These are phyloP conservation scores for Osmanthus fragrans DNA, from an alignment of 257 asterid genomes.

Conservation along the genomic window DNA sequence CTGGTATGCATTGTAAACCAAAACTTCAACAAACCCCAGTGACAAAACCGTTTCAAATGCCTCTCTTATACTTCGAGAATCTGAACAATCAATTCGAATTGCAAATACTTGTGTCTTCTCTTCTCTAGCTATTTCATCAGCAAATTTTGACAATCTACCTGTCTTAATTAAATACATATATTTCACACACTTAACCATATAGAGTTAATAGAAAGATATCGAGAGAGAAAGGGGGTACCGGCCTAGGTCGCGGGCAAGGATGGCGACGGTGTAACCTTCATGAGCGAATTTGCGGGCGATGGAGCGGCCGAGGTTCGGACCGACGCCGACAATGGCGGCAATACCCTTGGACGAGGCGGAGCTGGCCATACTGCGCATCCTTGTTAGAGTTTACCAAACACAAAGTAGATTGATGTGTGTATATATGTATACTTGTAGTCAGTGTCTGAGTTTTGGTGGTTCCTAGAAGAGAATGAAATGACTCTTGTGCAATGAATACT, in stretches of 20 bases:
- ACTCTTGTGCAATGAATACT: neutral
- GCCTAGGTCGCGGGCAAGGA: constrained; percentile 80
- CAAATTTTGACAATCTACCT: constrained; percentile 68
- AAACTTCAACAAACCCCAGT: constrained; percentile 73
- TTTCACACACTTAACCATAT: neutral
- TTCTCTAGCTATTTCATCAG: constrained; percentile 83
- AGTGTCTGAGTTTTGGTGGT: neutral
- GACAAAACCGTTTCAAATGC: constrained; percentile 86
- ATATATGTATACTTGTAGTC: neutral
- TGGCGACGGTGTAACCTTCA: constrained; percentile 90
- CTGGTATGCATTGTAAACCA: constrained; percentile 77
- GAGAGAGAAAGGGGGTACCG: constrained; percentile 10
- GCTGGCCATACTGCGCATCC: constrained; percentile 55
- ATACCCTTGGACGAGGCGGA: constrained; percentile 63
- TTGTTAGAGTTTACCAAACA: neutral
- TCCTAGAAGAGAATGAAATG: neutral
- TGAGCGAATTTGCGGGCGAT: constrained; percentile 87
- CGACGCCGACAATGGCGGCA: constrained; percentile 94
- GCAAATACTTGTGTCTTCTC: constrained; percentile 83
- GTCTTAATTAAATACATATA: neutral
- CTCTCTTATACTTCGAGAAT: constrained; percentile 65
- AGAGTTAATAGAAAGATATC: neutral
- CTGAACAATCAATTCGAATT: constrained; percentile 82
- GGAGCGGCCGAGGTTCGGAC: constrained; percentile 77
- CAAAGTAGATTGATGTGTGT: too few relatives aligned